Percentiles rank a stretch among this genome's conserved stretches.
Evolutionary conservation across 768 basidiomycete genomes (phyloP).

Genomic region (Kwoniella sp.): DNA sequence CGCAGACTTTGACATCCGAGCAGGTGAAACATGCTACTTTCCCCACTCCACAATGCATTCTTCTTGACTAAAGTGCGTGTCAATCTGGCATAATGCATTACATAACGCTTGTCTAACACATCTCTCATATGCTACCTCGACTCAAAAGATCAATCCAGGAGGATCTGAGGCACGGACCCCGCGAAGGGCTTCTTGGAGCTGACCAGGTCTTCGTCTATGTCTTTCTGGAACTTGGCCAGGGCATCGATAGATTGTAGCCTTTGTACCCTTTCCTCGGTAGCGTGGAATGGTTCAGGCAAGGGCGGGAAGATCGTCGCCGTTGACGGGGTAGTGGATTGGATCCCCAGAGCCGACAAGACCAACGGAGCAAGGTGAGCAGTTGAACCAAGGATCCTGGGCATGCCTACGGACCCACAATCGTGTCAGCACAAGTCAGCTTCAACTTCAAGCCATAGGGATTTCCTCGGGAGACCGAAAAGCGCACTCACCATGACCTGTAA

Average conservation of each 20-base stretch:
- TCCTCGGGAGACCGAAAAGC: no score
- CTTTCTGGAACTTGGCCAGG: conserved; percentile 8
- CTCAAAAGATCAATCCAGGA: conserved; percentile 1
- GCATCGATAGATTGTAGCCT: conserved; percentile 13
- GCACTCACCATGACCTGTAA: conserved; percentile 36
- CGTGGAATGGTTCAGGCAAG: conserved; percentile 22
- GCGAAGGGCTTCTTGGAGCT: conserved; percentile 23
- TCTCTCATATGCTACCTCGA: neutral
- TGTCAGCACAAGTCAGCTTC: neutral
- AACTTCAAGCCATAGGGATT: no score
- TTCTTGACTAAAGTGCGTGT: neutral
- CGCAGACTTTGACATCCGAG: no score
- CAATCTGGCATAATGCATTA: neutral
- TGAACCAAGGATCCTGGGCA: conserved; percentile 32
- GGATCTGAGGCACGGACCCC: conserved; percentile 6
- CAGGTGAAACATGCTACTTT: no score
- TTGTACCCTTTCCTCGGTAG: conserved; percentile 20
- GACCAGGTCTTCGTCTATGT: conserved; percentile 5
- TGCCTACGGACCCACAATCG: conserved; percentile 16
- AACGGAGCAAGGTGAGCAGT: conserved; percentile 26
- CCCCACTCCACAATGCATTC: no score
- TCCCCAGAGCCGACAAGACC: neutral
- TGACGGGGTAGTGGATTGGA: neutral
- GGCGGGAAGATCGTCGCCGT: conserved; percentile 14
- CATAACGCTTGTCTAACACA: neutral